A percentile compares a stretch with the other conserved stretches of the same genome.
Evolutionary conservation across 768 basidiomycete genomes (phyloP).

Genomic region (Gloeopeniophorella convolvens): DNA sequence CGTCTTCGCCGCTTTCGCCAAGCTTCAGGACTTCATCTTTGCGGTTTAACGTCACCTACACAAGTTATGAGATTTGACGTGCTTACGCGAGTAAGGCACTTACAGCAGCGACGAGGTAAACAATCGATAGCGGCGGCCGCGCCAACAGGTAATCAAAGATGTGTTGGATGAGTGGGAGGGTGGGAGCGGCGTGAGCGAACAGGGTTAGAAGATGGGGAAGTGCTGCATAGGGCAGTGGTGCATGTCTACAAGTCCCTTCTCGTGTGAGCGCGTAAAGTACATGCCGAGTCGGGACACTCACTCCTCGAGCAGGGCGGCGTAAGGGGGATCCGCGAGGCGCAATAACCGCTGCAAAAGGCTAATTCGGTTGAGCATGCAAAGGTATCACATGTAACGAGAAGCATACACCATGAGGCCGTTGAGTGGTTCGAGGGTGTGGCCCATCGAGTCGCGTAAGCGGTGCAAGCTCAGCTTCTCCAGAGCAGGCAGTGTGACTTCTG

Average conservation of each 20-base stretch:
- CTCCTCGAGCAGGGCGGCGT: slow-evolving; percentile 64
- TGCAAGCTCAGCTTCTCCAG: slow-evolving; percentile 73
- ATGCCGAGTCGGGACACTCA: slow-evolving; percentile 27
- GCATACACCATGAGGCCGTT: slow-evolving; percentile 68
- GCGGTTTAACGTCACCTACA: slow-evolving; percentile 65
- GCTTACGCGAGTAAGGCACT: slow-evolving; percentile 27
- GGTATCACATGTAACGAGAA: no score
- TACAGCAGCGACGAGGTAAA: slow-evolving; percentile 82
- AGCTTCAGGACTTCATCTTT: slow-evolving; percentile 60
- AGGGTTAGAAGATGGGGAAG: slow-evolving; percentile 86
- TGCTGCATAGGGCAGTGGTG: slow-evolving; percentile 83
- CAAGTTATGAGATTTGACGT: neutral
- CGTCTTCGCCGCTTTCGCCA: slow-evolving; percentile 66
- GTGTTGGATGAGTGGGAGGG: slow-evolving; percentile 83
- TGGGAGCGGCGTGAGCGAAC: slow-evolving; percentile 89
- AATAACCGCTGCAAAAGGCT: slow-evolving; percentile 75
- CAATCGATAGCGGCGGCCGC: slow-evolving; percentile 71
- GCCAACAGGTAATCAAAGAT: slow-evolving; percentile 86
- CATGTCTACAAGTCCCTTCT: slow-evolving; percentile 37
- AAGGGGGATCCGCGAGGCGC: slow-evolving; percentile 60
- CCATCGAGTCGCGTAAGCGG: slow-evolving; percentile 85
- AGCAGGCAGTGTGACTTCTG: slow-evolving; percentile 47
- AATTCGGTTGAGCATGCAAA: neutral
- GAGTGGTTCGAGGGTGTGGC: slow-evolving; percentile 73
- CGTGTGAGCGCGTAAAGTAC: neutral